A percentile compares a stretch with the other conserved stretches of the same genome.
These are phyloP conservation scores for Sesbania bispinosa DNA, from an alignment of 306 rosid genomes.

Conservation along the genomic window DNA sequence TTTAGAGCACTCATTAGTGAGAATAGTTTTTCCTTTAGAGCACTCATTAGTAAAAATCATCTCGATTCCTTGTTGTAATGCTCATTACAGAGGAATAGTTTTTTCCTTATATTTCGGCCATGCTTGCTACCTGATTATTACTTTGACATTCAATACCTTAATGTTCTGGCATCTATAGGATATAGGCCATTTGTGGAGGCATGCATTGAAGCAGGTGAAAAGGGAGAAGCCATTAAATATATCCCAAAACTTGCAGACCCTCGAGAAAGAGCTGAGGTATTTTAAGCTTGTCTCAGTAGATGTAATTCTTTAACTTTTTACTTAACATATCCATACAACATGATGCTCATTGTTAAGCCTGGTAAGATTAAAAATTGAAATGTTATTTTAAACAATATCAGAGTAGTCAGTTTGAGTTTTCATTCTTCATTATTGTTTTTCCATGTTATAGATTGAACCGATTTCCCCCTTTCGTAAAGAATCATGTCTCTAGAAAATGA, in stretches of 20 bases:
- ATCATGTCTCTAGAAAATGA: no score
- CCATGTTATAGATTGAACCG: conserved; percentile 13
- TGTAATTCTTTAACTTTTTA: neutral
- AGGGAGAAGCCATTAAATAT: conserved; percentile 86
- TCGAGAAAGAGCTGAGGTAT: conserved; percentile 95
- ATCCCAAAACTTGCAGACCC: conserved; percentile 93
- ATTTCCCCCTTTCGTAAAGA: neutral
- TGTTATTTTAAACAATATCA: neutral
- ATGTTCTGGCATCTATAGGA: conserved; percentile 48
- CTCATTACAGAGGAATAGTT: neutral
- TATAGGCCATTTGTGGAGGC: conserved; percentile 95
- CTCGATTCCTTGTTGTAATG: neutral
- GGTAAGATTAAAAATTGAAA: neutral
- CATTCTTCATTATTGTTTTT: conserved; percentile 10
- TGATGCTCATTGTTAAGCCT: neutral
- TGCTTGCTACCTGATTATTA: neutral
- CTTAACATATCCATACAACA: no score
- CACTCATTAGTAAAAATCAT: neutral
- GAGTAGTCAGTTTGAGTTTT: neutral
- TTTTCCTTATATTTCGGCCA: conserved; percentile 12
- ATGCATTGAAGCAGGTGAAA: conserved; percentile 94
- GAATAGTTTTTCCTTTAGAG: neutral
- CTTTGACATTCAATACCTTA: conserved; percentile 8
- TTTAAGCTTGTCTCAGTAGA: conserved; percentile 1
- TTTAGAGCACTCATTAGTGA: neutral